Evolutionary conservation across 2,329 filamentous ascomycete species (phyloP).

Genomic region (Penicillium polonicum): DNA sequence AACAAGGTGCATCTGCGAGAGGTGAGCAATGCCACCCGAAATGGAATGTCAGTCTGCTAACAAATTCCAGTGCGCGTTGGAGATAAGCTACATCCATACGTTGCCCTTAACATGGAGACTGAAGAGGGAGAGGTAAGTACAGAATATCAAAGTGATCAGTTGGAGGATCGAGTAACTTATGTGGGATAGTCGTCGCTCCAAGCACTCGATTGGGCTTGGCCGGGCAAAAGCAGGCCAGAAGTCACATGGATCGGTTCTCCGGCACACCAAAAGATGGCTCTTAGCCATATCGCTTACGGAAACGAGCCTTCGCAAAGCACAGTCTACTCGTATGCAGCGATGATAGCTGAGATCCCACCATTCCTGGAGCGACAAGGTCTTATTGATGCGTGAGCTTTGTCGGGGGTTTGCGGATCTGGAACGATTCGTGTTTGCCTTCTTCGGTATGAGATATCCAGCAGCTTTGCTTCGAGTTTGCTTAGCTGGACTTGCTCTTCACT

Average conservation of each 20-base stretch:
- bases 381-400: background rate
- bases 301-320: constrained; percentile 19
- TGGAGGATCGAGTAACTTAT: background rate
- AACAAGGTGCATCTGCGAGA: background rate
- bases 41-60: background rate
- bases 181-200: background rate
- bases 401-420: background rate
- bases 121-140: background rate
- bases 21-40: background rate
- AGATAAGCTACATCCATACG: background rate
- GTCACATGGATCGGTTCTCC: constrained; percentile 26
- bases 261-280: constrained; percentile 20
- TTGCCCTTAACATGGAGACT: background rate
- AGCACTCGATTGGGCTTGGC: background rate
- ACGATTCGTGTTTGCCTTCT: background rate
- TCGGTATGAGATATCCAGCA: background rate
- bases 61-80: background rate
- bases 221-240: background rate
- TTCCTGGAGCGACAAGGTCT: constrained; percentile 6
- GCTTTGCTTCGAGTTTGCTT: background rate
- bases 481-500: background rate
- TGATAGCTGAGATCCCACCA: constrained; percentile 26
- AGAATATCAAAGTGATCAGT: background rate
- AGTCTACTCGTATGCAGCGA: constrained; percentile 24
- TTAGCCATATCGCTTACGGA: constrained; percentile 23